Conservation (phyloP, 2,329 filamentous ascomycete species). For the Sporothrix pallida region DNA sequence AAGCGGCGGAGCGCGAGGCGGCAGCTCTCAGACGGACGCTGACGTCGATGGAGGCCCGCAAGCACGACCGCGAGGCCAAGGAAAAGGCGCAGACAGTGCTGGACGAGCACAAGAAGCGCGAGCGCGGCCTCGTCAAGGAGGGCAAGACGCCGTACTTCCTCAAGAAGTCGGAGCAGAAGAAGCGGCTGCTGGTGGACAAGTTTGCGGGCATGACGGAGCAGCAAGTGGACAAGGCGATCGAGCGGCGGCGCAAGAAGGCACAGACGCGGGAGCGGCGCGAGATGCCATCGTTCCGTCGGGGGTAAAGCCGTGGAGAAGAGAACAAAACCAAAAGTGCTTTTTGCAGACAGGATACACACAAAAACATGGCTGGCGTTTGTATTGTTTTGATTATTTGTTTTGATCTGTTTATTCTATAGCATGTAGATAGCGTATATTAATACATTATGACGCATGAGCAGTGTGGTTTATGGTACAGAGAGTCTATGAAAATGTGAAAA, state of each 20-base stretch:
- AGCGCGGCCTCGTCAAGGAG: conserved; percentile 83
- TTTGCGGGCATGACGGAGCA: conserved; percentile 84
- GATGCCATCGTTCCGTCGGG: conserved; percentile 58
- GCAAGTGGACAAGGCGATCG: conserved; percentile 83
- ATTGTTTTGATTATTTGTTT: background rate
- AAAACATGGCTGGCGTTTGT: conserved; percentile 1
- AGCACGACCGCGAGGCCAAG: conserved; percentile 72
- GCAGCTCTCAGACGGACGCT: conserved; percentile 75
- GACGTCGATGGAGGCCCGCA: conserved; percentile 76
- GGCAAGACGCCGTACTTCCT: conserved; percentile 94
- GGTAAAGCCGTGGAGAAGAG: background rate
- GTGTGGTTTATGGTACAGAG: conserved; percentile 22
- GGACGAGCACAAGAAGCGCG: conserved; percentile 76
- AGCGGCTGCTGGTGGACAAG: conserved; percentile 76
- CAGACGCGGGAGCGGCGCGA: conserved; percentile 82
- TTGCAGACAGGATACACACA: background rate
- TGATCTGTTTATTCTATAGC: conserved; percentile 12
- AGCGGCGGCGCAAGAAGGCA: conserved; percentile 88
- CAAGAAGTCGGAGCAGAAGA: conserved; percentile 92
- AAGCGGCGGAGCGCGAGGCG: conserved; percentile 52
- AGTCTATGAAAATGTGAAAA: background rate
- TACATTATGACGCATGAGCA: conserved; percentile 26
- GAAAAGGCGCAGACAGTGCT: conserved; percentile 73
- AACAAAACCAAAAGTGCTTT: background rate
- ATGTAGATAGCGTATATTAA: conserved; percentile 9